Evolutionary conservation across 2,329 filamentous ascomycete species (phyloP).

Genomic region (Penicillium sp.): DNA sequence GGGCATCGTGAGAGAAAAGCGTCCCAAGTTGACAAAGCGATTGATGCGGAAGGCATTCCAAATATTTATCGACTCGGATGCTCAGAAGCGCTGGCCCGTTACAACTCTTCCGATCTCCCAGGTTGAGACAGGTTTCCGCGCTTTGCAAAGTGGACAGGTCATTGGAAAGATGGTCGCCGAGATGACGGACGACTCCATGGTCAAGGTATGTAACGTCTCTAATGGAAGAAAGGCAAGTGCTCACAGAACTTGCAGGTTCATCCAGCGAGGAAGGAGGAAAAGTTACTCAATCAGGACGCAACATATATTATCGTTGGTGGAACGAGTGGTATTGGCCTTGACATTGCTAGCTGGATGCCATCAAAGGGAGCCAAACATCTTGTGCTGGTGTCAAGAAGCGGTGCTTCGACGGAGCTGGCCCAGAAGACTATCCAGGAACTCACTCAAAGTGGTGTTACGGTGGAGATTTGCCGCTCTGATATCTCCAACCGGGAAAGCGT

Average conservation of each 20-base stretch:
- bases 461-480: slow-evolving; percentile 32
- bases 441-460: slow-evolving; percentile 14
- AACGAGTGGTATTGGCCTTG: slow-evolving; percentile 54
- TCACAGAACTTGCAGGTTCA: slow-evolving; percentile 12
- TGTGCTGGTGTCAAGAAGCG: slow-evolving; percentile 51
- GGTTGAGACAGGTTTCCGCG: slow-evolving; percentile 23
- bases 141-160: slow-evolving; percentile 22
- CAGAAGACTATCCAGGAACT: slow-evolving; percentile 16
- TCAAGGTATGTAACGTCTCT: slow-evolving; percentile 15
- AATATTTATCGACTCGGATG: slow-evolving; percentile 11
- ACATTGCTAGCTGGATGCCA: slow-evolving; percentile 50
- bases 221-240: no score
- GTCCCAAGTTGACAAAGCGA: slow-evolving; percentile 21
- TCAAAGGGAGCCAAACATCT: slow-evolving; percentile 51
- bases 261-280: slow-evolving; percentile 18
- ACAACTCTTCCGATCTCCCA: slow-evolving; percentile 21
- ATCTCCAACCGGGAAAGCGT: slow-evolving; percentile 24
- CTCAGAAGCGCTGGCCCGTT: slow-evolving; percentile 18
- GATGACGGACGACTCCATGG: slow-evolving; percentile 20
- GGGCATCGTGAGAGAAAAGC: slow-evolving; percentile 21
- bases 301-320: slow-evolving; percentile 58
- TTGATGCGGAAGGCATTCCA: slow-evolving; percentile 24
- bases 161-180: slow-evolving; percentile 26
- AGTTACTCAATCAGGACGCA: slow-evolving; percentile 22
- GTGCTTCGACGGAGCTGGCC: slow-evolving; percentile 18